phyloP scores from a whole-genome alignment of 129 eudicot species.

The Pittosporum tobira region DNA sequence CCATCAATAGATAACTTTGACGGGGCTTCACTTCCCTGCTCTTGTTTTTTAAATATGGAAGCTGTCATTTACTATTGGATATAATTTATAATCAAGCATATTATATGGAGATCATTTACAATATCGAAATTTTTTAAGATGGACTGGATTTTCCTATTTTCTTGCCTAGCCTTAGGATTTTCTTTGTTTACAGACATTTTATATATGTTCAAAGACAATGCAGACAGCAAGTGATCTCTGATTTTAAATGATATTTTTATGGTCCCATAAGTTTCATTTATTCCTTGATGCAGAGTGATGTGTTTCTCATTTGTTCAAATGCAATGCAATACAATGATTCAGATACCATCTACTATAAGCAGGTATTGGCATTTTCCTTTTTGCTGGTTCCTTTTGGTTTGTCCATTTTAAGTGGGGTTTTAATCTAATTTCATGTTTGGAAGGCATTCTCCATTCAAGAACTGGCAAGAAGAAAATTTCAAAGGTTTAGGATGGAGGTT shows the following conservation, averaged over 20 bases:
- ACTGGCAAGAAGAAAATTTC: conserved; percentile 67
- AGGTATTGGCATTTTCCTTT: conserved; percentile 39
- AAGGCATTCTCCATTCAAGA: conserved; percentile 95
- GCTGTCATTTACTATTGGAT: too few relatives aligned
- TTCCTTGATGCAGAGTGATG: conserved; percentile 59
- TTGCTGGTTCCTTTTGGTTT: not conserved
- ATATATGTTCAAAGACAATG: not conserved
- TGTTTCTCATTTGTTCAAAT: conserved; percentile 70
- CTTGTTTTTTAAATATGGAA: not conserved
- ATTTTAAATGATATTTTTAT: not conserved
- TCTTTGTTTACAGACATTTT: not conserved
- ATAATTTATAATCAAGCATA: not conserved
- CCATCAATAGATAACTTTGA: too few relatives aligned
- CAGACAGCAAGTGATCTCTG: not conserved
- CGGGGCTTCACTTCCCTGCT: too few relatives aligned
- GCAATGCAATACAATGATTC: conserved; percentile 97
- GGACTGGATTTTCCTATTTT: too few relatives aligned
- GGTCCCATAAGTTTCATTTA: conserved; percentile 11
- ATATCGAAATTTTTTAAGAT: too few relatives aligned
- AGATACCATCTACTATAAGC: conserved; percentile 81
- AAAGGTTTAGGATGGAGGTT: conserved; percentile 42
- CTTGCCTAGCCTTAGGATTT: not conserved
- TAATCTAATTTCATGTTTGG: conserved; percentile 25
- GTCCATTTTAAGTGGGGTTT: conserved; percentile 9
- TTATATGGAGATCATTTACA: not conserved